Conservation (phyloP, 345 rosid species). For the Syzygium oleosum region DNA sequence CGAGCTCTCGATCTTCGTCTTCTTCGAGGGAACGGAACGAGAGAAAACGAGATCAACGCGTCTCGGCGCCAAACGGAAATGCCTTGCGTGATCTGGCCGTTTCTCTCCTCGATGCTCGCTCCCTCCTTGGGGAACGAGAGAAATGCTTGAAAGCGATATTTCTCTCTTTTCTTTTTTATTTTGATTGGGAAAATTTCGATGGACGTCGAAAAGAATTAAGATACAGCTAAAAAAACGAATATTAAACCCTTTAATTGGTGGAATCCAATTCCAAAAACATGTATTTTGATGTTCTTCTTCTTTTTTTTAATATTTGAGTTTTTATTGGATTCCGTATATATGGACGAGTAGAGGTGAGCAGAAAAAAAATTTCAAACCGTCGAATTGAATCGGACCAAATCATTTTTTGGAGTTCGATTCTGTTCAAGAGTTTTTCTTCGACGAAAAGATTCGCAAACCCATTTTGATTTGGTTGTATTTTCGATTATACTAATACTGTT, state of each 20-base stretch:
- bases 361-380: accelerated
- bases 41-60: not conserved
- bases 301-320: not conserved
- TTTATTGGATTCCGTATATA: not conserved
- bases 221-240: not conserved
- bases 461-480: not conserved
- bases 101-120: not conserved
- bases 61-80: not conserved
- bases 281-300: not conserved
- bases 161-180: not conserved
- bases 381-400: not conserved
- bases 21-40: not conserved
- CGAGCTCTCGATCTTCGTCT: not conserved
- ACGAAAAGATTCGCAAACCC: not conserved
- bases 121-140: not conserved
- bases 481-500: accelerated
- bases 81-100: not conserved
- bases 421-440: not conserved
- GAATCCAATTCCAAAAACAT: not conserved
- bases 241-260: not conserved
- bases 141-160: not conserved
- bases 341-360: not conserved
- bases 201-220: not conserved
- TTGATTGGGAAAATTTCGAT: not conserved
- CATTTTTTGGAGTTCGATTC: no score